A percentile compares a stretch with the other conserved stretches of the same genome.
phyloP scores from a whole-genome alignment of 208 protist species.

The Porcisia hertigi region DNA sequence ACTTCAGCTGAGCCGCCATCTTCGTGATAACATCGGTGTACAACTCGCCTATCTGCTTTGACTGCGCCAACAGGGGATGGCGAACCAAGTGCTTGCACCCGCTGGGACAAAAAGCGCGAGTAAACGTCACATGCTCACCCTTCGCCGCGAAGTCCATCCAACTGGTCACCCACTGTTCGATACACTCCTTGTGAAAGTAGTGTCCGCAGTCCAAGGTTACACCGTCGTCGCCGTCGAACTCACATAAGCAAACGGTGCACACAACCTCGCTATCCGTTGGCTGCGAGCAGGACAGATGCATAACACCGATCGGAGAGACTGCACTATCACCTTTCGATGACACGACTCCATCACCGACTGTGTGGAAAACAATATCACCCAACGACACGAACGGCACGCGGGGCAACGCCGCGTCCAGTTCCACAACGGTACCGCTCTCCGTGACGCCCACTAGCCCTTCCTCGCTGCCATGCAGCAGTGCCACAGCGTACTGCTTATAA shows the following conservation, averaged over 20 bases:
- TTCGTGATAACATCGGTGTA: conserved; percentile 32
- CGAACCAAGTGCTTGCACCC: conserved; percentile 79
- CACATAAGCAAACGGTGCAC: conserved; percentile 82
- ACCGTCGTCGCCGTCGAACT: conserved; percentile 71
- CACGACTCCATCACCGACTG: conserved; percentile 6
- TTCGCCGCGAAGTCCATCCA: conserved; percentile 73
- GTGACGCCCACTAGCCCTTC: conserved; percentile 25
- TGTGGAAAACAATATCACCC: conserved; percentile 28
- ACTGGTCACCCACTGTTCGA: conserved; percentile 63
- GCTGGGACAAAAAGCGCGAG: conserved; percentile 75
- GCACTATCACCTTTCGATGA: conserved; percentile 17
- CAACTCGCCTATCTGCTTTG: conserved; percentile 44
- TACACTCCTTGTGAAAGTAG: conserved; percentile 79
- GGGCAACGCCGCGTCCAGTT: conserved; percentile 13
- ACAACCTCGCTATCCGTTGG: conserved; percentile 35
- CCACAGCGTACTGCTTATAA: conserved; percentile 43
- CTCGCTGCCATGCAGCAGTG: conserved; percentile 9
- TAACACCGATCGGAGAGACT: background rate
- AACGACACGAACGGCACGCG: conserved; percentile 4
- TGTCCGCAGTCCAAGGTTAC: conserved; percentile 87
- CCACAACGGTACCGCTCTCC: conserved; percentile 27
- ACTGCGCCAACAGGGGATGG: conserved; percentile 53
- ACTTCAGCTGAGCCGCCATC: conserved; percentile 28
- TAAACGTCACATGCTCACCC: conserved; percentile 84
- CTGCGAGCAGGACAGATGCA: conserved; percentile 19